A percentile compares a stretch with the other conserved stretches of the same genome.
Evolutionary conservation across 257 asterid species (phyloP).

Genomic region (Marsdenia floribunda): DNA sequence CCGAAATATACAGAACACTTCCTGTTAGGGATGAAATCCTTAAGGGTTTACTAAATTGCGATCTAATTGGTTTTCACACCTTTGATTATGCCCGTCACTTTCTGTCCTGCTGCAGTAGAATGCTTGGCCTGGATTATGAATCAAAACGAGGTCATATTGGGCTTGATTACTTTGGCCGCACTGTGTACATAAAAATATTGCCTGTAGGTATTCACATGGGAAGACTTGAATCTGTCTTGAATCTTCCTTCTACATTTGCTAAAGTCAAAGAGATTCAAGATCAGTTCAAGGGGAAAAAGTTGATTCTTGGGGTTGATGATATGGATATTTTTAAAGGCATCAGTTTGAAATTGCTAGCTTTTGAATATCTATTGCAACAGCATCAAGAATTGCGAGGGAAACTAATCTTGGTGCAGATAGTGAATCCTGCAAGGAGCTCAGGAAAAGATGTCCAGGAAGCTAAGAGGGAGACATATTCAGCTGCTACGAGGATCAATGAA

Average conservation of each 20-base stretch:
- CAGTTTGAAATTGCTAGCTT: conserved; percentile 76
- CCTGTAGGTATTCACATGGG: conserved; percentile 96
- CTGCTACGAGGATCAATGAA: conserved; percentile 60
- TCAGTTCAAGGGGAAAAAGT: conserved; percentile 56
- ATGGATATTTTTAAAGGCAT: conserved; percentile 95
- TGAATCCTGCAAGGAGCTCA: conserved; percentile 86
- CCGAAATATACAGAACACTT: conserved; percentile 83
- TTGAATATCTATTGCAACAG: conserved; percentile 63
- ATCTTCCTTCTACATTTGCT: conserved; percentile 51
- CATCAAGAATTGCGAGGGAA: conserved; percentile 45
- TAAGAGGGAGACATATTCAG: conserved; percentile 61
- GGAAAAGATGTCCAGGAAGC: conserved; percentile 92
- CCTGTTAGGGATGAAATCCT: conserved; percentile 87
- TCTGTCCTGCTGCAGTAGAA: conserved; percentile 85
- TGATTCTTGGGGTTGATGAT: conserved; percentile 90
- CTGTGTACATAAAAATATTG: conserved; percentile 75
- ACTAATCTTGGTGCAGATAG: conserved; percentile 73
- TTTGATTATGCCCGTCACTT: conserved; percentile 94
- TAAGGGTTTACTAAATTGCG: conserved; percentile 70
- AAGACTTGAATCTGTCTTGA: conserved; percentile 65
- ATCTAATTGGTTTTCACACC: conserved; percentile 84
- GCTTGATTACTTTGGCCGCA: conserved; percentile 86
- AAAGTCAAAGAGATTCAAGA: conserved; percentile 64
- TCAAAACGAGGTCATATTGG: conserved; percentile 93
- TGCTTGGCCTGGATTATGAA: conserved; percentile 87